Evolutionary conservation across 2,329 filamentous ascomycete genomes (phyloP), one percentile per base, ranked within the genome.

Genomic region (Furcasterigmium furcatum): DNA sequence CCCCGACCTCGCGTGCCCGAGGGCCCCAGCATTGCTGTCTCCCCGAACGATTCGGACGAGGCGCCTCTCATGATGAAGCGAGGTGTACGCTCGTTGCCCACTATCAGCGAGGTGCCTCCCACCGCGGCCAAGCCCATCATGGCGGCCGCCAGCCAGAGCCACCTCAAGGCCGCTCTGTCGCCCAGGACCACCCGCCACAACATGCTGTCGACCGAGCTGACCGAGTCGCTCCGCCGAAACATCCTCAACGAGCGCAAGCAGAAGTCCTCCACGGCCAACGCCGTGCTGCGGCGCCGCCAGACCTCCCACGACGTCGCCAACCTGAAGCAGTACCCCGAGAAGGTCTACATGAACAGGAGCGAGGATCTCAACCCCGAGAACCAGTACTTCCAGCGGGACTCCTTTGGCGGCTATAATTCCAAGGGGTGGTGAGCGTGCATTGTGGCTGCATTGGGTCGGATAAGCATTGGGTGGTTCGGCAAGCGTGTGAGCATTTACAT

Each of bases 181-280:
- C 94, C 94, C 4, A 83, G 91, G 47, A 96, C 92, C 0, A 96
- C 91, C 1, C 82, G 94, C 43, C 82, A 91, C 49, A 95, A 96
- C 67, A 99, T 99, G 94, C 79, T 99, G 46, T 87, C 89, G 9
- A 95, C 89, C 1, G 94, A 99, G 70, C 74, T 99, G 45, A 96
- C 92, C 3, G 91, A 96, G 63, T 95, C 90, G 19, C 82, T 99
- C 4, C 84, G 94, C 19, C 88, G 91, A 56, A 88, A 96, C 58
- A 83, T 99, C 14, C 79, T 97, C 14, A 95, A 90, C 88, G 94
- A 99, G 65, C 86, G 94, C 43, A 90, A 95, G 61, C 92, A 97
- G 62, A 95, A 94, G 77, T 90, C 89, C 48, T 87, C 88, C 25
- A 92, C 90, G 8, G 88, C 85, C 58, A 91, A 92, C 52, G 90